Evolutionary conservation across 2,329 filamentous ascomycete genomes (phyloP), one percentile per base, ranked within the genome.

Genomic region (Neonectria neomacrospora): DNA sequence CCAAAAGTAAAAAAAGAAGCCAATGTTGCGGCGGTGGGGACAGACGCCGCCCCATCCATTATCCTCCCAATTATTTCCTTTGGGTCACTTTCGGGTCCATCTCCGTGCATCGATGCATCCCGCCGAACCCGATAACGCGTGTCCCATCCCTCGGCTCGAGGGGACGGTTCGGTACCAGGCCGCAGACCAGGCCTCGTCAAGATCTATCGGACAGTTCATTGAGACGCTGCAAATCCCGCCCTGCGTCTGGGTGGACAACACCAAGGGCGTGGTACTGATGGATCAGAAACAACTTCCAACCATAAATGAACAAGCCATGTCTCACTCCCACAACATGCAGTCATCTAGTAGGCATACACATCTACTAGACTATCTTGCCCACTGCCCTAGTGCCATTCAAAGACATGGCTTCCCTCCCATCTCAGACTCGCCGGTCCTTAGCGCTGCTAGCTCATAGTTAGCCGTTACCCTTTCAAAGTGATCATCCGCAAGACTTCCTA

Each of bases 401-500:
- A 53, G 56, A 53, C 56, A 53, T 60, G 44, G 34, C 50, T 47
- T 60, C 51, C 51, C 50, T 50, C 51, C 51, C 18, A 41, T 12
- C 56, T 53, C 56, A 39, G 41, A 23, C 14, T 6, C 22, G 44
- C n/a, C 39, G 28, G 34, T 51, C 44, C n/a, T 50, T 50, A 30
- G 47, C 47, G n/a, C 47, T 16, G 3, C 28, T 34, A 18, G 28
- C 28, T 32, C 30, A 8, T 26, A 26, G 23, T 6, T 11, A 12
- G 8, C 47, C 47, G 42, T 47, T 51, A 10, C n/a, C 34, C 32
- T 16, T 22, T 18, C 42, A 28, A 58, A 42, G 56, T 51, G 58
- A 61, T 61, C 58, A 54, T 50, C 58, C 14, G 20, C 16, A 8
- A 23, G 18, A 30, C 48, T 61, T 55, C 58, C 58, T 61, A 55